Base-by-base conservation (phyloP, 345 rosid genomes). In the Eucalyptus erythrocorys region DNA sequence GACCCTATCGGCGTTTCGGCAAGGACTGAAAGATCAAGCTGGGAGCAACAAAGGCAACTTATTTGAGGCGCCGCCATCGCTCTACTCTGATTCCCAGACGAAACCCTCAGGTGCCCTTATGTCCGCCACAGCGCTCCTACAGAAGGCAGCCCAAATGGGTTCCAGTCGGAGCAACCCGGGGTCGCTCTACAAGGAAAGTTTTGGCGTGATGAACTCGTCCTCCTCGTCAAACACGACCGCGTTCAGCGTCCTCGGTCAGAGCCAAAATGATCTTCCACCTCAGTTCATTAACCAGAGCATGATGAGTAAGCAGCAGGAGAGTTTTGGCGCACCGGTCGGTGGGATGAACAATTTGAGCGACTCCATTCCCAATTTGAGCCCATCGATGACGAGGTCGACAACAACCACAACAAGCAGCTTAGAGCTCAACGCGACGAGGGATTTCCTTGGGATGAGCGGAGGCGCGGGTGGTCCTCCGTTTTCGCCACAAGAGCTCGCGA, bases 111-210 rank as follows among this genome's bases (percentile, higher is more conserved):
- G 89, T 21, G 89, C 95, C 27, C 95, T 96, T 57, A 94, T 96
- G 97, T 97, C 98, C 2, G 99, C 99, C 26, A 97, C 99, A 4
- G 98, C 98, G 6, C 99, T 97, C 48, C 91, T 97, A 55, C 99
- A 96, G 80, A 97, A 97, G 87, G 99, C 99, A 48, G 99, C 99
- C 9, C 99, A 95, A 89, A 96, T 97, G 92, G 99, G 99, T 10
- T 97, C 99, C 49, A 94, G 97, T 47, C 93, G 97, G 92, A 94
- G 95, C 95, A 96, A 93, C 68, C 93, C 94, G 4, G 90, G 96
- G 50, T 87, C 94, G 80, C 91, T 94, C 43, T 93, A 91, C 61
- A 93, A 32, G 48, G 86, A 87, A 42, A 87, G 89, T 87, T 90
- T 92, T 80, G 93, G 95, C 48, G 87, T 95, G 16, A 92, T 95